phyloP scores from a whole-genome alignment of 2,329 filamentous ascomycete species.

The Epichloe gansuensis region DNA sequence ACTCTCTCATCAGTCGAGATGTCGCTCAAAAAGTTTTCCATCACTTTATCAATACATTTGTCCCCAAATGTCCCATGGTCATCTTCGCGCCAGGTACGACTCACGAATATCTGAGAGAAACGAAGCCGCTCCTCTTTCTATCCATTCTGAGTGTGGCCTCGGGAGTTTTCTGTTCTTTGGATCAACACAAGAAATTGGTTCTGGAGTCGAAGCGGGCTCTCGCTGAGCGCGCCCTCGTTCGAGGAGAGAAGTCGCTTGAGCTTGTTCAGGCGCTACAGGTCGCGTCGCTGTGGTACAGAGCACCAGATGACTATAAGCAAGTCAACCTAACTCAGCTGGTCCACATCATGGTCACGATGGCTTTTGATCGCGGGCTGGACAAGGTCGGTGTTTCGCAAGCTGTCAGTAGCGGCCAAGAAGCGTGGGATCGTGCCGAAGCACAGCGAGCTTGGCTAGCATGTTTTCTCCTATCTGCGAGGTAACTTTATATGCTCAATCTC shows the following conservation, averaged over 20 bases:
- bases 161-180: neutral
- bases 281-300: conserved; percentile 2
- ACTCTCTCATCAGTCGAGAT: conserved; percentile 3
- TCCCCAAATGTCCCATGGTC: conserved; percentile 2
- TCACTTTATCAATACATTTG: conserved; percentile 1
- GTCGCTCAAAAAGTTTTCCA: neutral
- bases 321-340: neutral
- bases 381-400: neutral
- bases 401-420: neutral
- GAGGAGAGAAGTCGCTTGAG: conserved; percentile 3
- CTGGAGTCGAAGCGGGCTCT: neutral
- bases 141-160: conserved; percentile 3
- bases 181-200: neutral
- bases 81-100: neutral
- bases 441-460: conserved; percentile 3
- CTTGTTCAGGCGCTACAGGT: conserved; percentile 4
- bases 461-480: conserved; percentile 4
- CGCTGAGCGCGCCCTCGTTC: neutral
- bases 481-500: neutral
- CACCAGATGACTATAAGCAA: neutral
- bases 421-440: conserved; percentile 3
- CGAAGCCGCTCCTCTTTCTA: conserved; percentile 3
- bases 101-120: conserved; percentile 1
- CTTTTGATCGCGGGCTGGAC: neutral
- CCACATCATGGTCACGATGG: conserved; percentile 1